Percentiles rank a stretch among this genome's conserved stretches.
Evolutionary conservation across 768 basidiomycete species (phyloP).

Genomic region (Favolaschia claudopus): DNA sequence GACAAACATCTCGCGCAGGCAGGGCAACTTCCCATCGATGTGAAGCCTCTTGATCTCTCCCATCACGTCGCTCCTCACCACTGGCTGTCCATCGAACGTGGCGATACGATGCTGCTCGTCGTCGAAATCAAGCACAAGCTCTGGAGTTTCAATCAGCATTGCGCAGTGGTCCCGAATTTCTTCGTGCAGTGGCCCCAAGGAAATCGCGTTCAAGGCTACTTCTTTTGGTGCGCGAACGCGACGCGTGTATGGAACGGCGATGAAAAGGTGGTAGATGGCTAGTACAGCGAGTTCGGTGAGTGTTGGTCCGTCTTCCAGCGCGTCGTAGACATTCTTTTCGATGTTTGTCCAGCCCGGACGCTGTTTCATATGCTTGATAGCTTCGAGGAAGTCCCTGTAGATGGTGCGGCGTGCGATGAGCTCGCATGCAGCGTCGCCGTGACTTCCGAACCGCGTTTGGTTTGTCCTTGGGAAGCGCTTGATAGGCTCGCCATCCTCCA

Average conservation of each 20-base stretch:
- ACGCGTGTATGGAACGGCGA: slow-evolving; percentile 30
- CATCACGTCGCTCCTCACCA: slow-evolving; percentile 2
- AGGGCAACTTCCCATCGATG: not conserved
- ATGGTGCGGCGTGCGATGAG: too few relatives aligned
- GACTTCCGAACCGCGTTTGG: not conserved
- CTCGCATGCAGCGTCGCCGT: too few relatives aligned
- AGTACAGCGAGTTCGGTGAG: slow-evolving; percentile 28
- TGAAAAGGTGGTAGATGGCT: slow-evolving; percentile 10
- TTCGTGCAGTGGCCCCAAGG: slow-evolving; percentile 25
- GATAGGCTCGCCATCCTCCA: not conserved
- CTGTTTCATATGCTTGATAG: too few relatives aligned
- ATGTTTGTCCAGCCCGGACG: too few relatives aligned
- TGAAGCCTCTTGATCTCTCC: not conserved
- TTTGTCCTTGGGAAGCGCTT: not conserved
- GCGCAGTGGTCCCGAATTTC: slow-evolving; percentile 7
- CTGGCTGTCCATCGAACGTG: slow-evolving; percentile 6
- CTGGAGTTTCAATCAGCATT: slow-evolving; percentile 20
- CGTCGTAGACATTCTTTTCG: slow-evolving; percentile 32
- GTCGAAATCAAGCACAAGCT: slow-evolving; percentile 18
- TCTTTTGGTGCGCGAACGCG: slow-evolving; percentile 7
- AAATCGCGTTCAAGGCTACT: slow-evolving; percentile 11
- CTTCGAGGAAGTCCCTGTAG: too few relatives aligned
- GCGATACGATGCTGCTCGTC: not conserved
- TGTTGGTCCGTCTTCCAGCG: too few relatives aligned
- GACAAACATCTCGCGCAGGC: slow-evolving; percentile 6